Evolutionary conservation across 2,329 filamentous ascomycete genomes (phyloP).

Genomic region (Colletotrichum gigasporum): DNA sequence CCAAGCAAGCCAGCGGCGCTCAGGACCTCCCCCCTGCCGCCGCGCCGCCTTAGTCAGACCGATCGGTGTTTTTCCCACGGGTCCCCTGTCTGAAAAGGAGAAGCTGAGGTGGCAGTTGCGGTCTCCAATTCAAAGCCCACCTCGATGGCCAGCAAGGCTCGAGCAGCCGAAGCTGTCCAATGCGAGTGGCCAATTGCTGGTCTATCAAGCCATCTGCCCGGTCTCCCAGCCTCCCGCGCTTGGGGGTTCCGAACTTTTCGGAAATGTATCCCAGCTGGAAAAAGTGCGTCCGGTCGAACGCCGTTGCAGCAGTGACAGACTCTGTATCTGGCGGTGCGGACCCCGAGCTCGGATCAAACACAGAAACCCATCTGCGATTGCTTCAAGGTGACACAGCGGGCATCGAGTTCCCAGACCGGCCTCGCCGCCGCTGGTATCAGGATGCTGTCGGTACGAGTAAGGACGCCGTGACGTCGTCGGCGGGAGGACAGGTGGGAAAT

Average conservation of each 20-base stretch:
- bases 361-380: background rate
- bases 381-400: slow-evolving; percentile 4
- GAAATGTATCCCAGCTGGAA: slow-evolving; percentile 5
- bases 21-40: slow-evolving; percentile 53
- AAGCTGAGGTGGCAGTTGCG: slow-evolving; percentile 25
- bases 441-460: slow-evolving; percentile 27
- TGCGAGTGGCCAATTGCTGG: background rate
- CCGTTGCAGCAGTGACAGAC: background rate
- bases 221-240: slow-evolving; percentile 28
- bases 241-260: slow-evolving; percentile 18
- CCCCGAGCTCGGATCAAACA: background rate
- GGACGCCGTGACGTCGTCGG: slow-evolving; percentile 12
- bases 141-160: background rate
- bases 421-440: slow-evolving; percentile 14
- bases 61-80: slow-evolving; percentile 18
- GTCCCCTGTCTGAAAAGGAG: slow-evolving; percentile 24
- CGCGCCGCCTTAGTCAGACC: slow-evolving; percentile 16
- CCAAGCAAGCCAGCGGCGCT: slow-evolving; percentile 87
- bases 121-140: background rate
- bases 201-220: slow-evolving; percentile 25
- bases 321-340: background rate
- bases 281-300: background rate
- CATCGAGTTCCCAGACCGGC: background rate
- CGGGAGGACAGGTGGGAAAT: background rate
- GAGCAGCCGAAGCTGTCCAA: slow-evolving; percentile 1